phyloP scores from a whole-genome alignment of 2,329 filamentous ascomycete genomes.

The Nothophoma quercina region DNA sequence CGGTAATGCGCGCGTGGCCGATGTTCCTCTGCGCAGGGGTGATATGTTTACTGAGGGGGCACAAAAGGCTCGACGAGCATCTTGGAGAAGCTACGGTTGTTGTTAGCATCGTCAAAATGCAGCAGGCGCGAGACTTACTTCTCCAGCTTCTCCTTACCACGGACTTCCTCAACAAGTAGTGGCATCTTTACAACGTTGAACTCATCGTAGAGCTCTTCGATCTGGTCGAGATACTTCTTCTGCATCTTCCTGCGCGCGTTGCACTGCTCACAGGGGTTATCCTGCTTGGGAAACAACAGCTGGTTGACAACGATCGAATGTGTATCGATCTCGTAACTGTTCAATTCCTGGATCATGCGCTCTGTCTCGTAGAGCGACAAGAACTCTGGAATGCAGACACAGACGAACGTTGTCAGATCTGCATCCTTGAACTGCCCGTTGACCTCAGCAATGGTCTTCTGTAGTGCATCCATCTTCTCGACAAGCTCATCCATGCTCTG shows the following conservation, averaged over 20 bases:
- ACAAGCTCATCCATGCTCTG: slow-evolving; percentile 91
- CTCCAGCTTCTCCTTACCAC: slow-evolving; percentile 92
- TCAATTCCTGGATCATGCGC: slow-evolving; percentile 98
- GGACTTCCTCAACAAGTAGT: slow-evolving; percentile 90
- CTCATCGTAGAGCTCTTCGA: slow-evolving; percentile 97
- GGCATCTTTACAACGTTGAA: slow-evolving; percentile 99
- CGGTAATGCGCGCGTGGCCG: slow-evolving; percentile 4
- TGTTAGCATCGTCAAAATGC: slow-evolving; percentile 14
- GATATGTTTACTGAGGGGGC: slow-evolving; percentile 60
- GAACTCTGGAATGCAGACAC: slow-evolving; percentile 98
- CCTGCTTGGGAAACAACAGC: slow-evolving; percentile 87
- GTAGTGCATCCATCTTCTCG: slow-evolving; percentile 90
- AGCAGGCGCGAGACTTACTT: slow-evolving; percentile 54
- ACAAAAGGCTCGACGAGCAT: slow-evolving; percentile 81
- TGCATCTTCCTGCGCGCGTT: slow-evolving; percentile 97
- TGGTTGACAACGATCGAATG: slow-evolving; percentile 99
- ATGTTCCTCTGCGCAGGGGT: slow-evolving; percentile 1
- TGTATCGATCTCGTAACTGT: slow-evolving; percentile 92
- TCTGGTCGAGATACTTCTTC: slow-evolving; percentile 98
- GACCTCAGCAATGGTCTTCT: slow-evolving; percentile 92
- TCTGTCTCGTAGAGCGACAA: slow-evolving; percentile 97
- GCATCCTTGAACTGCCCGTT: slow-evolving; percentile 99
- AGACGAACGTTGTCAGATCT: slow-evolving; percentile 94
- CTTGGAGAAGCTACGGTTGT: slow-evolving; percentile 69
- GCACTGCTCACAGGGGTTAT: slow-evolving; percentile 91